Evolutionary conservation across 306 rosid genomes (phyloP).

Genomic region (Inga laurina): DNA sequence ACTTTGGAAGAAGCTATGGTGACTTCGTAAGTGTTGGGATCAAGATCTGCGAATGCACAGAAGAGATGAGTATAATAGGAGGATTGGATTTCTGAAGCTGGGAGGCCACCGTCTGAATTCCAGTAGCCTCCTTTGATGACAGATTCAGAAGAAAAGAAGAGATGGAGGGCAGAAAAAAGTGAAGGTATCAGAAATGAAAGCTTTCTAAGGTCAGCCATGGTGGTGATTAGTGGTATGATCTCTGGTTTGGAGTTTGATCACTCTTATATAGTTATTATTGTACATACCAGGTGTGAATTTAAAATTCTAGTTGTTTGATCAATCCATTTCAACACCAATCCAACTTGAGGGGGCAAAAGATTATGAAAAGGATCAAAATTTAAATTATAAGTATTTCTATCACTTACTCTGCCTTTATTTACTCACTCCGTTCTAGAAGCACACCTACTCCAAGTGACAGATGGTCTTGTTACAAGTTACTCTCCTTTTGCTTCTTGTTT

Average conservation of each 20-base stretch:
- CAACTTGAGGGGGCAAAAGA: too few relatives aligned
- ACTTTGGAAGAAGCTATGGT: slow-evolving; percentile 32
- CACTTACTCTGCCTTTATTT: too few relatives aligned
- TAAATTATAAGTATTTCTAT: too few relatives aligned
- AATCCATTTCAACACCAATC: too few relatives aligned
- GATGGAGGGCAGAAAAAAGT: slow-evolving; percentile 31
- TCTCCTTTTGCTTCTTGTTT: too few relatives aligned
- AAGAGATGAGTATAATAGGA: slow-evolving; percentile 63
- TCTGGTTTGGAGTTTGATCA: neutral
- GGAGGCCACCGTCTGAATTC: slow-evolving; percentile 43
- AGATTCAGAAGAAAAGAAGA: slow-evolving; percentile 31
- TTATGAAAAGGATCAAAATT: too few relatives aligned
- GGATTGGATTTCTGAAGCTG: slow-evolving; percentile 48
- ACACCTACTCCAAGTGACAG: too few relatives aligned
- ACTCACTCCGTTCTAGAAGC: too few relatives aligned
- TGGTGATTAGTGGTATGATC: neutral
- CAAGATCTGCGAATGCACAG: slow-evolving; percentile 51
- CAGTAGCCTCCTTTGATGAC: slow-evolving; percentile 42
- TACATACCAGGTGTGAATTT: neutral
- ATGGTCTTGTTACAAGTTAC: too few relatives aligned
- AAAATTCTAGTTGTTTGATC: too few relatives aligned
- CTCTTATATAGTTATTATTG: neutral
- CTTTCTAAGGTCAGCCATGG: slow-evolving; percentile 11
- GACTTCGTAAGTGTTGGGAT: slow-evolving; percentile 34
- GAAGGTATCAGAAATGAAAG: slow-evolving; percentile 9